Evolutionary conservation across 78 protist genomes (phyloP), one percentile per base, ranked within the genome.

Genomic region (Bigelowiella natans): DNA sequence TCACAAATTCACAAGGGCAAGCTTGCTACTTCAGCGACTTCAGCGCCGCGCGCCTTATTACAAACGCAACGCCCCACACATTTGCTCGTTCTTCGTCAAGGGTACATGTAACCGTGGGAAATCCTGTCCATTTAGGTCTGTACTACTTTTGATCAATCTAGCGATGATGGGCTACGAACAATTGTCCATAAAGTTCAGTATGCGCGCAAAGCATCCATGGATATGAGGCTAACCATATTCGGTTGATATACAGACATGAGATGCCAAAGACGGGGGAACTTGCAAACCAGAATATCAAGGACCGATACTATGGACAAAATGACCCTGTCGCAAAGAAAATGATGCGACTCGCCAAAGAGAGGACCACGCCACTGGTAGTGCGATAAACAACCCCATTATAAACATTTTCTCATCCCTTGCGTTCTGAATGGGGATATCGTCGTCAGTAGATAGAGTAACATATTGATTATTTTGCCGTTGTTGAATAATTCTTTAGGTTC

Each of bases 71-170:
- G 38, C 85, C 0, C 83, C 94, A 11, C 1, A 89, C 2, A 26
- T 90, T 34, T 94, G 95, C 82, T 39, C 91, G 31, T 94, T 92
- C 91, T 94, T 84, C 90, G 39, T 88, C 31, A 40, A 87, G 34
- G 95, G 95, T 26, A 11, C 31, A 39, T 94, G 95, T 85, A 51
- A 29, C 39, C 92, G 94, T 29, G 95, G 95, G 0, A 29, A 31
- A n/a, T 73, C n/a, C 34, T 94, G 95, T 28, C 95, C 95, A 29
- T 94, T 39, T 82, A 87, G 83, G 88, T 36, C 11, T 1, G 38
- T 37, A 86, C 37, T 1, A 36, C 34, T 38, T 38, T 2, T 2
- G 26, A 38, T 18, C 73, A n/a, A n/a, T n/a, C n/a, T n/a, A n/a
- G n/a, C n/a, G n/a, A n/a, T n/a, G n/a, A n/a, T n/a, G n/a, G n/a